phyloP scores from a whole-genome alignment of 2,329 filamentous ascomycete species.

The Botrytis cinerea region DNA sequence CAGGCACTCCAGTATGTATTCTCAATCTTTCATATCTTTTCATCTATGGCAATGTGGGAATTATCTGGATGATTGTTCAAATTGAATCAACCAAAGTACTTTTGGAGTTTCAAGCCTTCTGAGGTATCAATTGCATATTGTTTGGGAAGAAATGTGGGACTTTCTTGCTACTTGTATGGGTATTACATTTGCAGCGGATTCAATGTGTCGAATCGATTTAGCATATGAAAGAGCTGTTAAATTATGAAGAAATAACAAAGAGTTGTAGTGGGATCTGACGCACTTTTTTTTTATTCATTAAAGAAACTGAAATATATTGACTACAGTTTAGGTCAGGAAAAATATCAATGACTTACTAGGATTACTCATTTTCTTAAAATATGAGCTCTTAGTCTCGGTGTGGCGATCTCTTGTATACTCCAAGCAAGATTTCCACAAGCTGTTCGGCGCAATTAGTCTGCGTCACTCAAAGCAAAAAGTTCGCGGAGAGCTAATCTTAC shows the following conservation, averaged over 20 bases:
- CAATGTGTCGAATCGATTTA: not conserved
- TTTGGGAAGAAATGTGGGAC: not conserved
- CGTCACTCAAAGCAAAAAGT: conserved; percentile 85
- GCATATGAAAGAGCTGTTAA: not conserved
- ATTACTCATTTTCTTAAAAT: conserved; percentile 76
- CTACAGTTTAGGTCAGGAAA: conserved; percentile 50
- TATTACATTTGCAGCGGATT: not conserved
- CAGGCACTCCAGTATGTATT: conserved; percentile 75
- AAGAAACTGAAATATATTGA: not conserved
- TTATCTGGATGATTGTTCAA: not conserved
- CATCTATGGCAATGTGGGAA: not conserved
- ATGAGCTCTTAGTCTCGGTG: conserved; percentile 71
- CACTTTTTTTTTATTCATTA: not conserved
- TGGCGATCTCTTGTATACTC: conserved; percentile 68
- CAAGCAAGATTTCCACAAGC: conserved; percentile 62
- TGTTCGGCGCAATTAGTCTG: conserved; percentile 74
- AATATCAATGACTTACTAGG: conserved; percentile 78
- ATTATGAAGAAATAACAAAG: not conserved
- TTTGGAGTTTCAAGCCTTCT: not conserved
- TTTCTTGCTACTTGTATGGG: not conserved
- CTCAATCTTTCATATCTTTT: not conserved
- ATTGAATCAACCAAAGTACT: not conserved
- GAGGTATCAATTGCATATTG: not conserved
- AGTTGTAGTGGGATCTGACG: not conserved
- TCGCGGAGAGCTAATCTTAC: conserved; percentile 75